Evolutionary conservation across 108 stramenopile genomes (phyloP).

Genomic region (Skeletonema tropicum): DNA sequence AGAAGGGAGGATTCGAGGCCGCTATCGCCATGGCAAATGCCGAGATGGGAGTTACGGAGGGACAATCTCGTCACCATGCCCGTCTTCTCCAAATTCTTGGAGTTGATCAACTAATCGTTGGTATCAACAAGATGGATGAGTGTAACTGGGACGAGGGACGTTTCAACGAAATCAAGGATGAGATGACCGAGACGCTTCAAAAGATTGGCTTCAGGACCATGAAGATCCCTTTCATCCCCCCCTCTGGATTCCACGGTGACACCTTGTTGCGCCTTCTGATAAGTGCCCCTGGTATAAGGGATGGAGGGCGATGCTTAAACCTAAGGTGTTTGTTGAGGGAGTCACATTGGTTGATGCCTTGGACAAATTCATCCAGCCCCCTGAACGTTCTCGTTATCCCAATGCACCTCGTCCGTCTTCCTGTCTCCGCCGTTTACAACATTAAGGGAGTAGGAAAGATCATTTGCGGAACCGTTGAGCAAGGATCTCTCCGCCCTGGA

Average conservation of each 20-base stretch:
- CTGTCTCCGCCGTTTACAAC: conserved; percentile 83
- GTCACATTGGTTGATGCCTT: conserved; percentile 73
- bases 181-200: conserved; percentile 81
- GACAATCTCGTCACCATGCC: conserved; percentile 80
- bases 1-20: conserved; percentile 88
- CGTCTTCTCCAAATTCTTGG: conserved; percentile 79
- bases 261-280: conserved; percentile 70
- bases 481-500: conserved; percentile 73
- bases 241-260: conserved; percentile 80
- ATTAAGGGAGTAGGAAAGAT: conserved; percentile 83
- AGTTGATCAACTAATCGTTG: conserved; percentile 77
- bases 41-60: conserved; percentile 76
- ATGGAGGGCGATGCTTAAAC: conserved; percentile 67
- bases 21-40: conserved; percentile 86
- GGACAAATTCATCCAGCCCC: conserved; percentile 76
- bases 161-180: conserved; percentile 80
- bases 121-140: conserved; percentile 85
- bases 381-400: conserved; percentile 61
- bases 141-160: conserved; percentile 69
- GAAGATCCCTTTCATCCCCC: conserved; percentile 83
- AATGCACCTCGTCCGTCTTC: conserved; percentile 70
- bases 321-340: conserved; percentile 61
- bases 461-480: conserved; percentile 79
- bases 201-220: conserved; percentile 79
- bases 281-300: conserved; percentile 82